Evolutionary conservation across 2,329 filamentous ascomycete genomes (phyloP).

Genomic region (Nigrospora sphaerica): DNA sequence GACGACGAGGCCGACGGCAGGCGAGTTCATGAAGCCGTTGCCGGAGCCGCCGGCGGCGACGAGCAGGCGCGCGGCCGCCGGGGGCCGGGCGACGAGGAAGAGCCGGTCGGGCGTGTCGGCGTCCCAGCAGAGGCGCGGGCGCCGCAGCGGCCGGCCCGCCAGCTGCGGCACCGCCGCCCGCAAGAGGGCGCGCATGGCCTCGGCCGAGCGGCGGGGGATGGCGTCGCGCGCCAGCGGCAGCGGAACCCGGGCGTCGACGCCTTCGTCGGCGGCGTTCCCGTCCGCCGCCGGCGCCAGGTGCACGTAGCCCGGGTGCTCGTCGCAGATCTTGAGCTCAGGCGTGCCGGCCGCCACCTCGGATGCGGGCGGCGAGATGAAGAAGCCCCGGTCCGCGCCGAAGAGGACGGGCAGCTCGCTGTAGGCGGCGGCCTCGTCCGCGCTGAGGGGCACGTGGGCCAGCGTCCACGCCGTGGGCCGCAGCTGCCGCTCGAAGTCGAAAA

Average conservation of each 20-base stretch:
- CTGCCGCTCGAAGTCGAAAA: constrained; percentile 42
- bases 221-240: constrained; percentile 17
- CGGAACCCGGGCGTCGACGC: not conserved
- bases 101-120: constrained; percentile 46
- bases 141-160: constrained; percentile 37
- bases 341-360: constrained; percentile 26
- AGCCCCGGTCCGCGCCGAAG: constrained; percentile 36
- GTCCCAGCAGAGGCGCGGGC: constrained; percentile 47
- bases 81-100: constrained; percentile 45
- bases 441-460: constrained; percentile 41
- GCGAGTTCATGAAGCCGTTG: constrained; percentile 46
- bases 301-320: constrained; percentile 50
- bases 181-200: constrained; percentile 39
- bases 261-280: not conserved
- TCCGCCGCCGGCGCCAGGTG: constrained; percentile 30
- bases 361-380: constrained; percentile 40
- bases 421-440: constrained; percentile 28
- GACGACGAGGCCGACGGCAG: constrained; percentile 41
- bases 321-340: constrained; percentile 41
- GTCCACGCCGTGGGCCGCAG: constrained; percentile 46
- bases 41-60: constrained; percentile 44
- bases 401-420: constrained; percentile 39
- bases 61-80: constrained; percentile 27
- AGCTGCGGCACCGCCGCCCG: constrained; percentile 46
- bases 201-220: constrained; percentile 38